Evolutionary conservation across 2,329 filamentous ascomycete genomes (phyloP).

Genomic region (Tolypocladium amazonense): DNA sequence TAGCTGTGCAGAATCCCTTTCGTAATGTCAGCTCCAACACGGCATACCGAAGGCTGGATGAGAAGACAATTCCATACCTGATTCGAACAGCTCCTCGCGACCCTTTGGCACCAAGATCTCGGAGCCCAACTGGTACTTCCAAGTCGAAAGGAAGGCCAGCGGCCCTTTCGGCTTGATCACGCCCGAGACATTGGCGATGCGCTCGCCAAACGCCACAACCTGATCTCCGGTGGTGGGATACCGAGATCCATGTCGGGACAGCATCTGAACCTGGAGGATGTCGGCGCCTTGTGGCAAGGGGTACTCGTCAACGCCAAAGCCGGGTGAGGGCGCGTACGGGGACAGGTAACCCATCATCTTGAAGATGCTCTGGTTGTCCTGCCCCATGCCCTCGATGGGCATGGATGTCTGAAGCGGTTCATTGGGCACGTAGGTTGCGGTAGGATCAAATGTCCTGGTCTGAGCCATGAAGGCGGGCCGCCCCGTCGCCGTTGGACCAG

Average conservation of each 20-base stretch:
- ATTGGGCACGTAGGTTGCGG: conserved; percentile 55
- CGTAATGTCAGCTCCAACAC: neutral
- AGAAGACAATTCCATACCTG: conserved; percentile 21
- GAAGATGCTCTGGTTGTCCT: conserved; percentile 55
- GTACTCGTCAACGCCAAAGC: conserved; percentile 66
- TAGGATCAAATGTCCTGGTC: conserved; percentile 56
- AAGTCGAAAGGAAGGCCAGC: conserved; percentile 57
- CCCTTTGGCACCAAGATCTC: conserved; percentile 66
- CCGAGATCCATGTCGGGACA: conserved; percentile 62
- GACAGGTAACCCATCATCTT: conserved; percentile 55
- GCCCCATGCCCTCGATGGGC: conserved; percentile 50
- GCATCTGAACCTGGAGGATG: conserved; percentile 60
- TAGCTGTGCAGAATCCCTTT: conserved; percentile 59
- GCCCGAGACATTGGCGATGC: conserved; percentile 42
- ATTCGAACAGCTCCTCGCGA: conserved; percentile 62
- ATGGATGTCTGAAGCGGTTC: conserved; percentile 60
- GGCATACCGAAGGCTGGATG: neutral
- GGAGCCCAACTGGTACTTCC: conserved; percentile 57
- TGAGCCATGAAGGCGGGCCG: conserved; percentile 59
- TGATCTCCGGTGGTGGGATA: conserved; percentile 56
- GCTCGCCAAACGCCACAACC: conserved; percentile 43
- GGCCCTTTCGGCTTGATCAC: conserved; percentile 45
- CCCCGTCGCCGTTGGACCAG: conserved; percentile 62
- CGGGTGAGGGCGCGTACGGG: conserved; percentile 60
- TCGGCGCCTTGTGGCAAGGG: conserved; percentile 54